Percentiles rank a stretch among this genome's conserved stretches.
Evolutionary conservation across 2,329 filamentous ascomycete genomes (phyloP).

Genomic region (Rachicladosporium sp.): DNA sequence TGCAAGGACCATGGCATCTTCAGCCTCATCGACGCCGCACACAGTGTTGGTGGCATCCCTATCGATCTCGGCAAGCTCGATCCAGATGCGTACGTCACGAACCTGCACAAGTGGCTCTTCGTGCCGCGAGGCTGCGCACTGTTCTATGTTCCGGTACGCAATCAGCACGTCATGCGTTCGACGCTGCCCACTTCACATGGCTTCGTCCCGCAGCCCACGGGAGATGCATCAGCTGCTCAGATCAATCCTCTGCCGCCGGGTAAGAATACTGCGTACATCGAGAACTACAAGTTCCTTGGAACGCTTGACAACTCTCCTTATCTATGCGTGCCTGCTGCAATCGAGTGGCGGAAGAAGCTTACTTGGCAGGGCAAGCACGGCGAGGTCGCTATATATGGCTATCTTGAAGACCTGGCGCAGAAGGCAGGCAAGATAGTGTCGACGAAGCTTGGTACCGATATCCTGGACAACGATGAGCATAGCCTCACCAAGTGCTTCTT

Average conservation of each 20-base stretch:
- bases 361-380: conserved; percentile 30
- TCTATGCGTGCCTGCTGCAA: conserved; percentile 58
- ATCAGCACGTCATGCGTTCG: conserved; percentile 62
- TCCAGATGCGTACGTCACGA: conserved; percentile 77
- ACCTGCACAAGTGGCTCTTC: conserved; percentile 85
- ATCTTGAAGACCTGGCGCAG: conserved; percentile 50
- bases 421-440: conserved; percentile 52
- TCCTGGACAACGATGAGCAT: conserved; percentile 53
- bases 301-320: conserved; percentile 64
- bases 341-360: conserved; percentile 53
- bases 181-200: conserved; percentile 73
- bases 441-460: conserved; percentile 51
- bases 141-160: conserved; percentile 63
- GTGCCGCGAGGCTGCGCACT: conserved; percentile 69
- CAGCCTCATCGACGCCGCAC: conserved; percentile 72
- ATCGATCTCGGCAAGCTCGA: conserved; percentile 55
- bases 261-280: conserved; percentile 49
- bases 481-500: conserved; percentile 57
- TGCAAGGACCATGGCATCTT: conserved; percentile 58
- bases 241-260: conserved; percentile 30
- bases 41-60: conserved; percentile 67
- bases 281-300: conserved; percentile 63
- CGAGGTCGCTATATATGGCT: conserved; percentile 55
- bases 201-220: conserved; percentile 41
- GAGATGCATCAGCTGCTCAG: conserved; percentile 7